These are phyloP conservation scores for Penicillium sp. DNA, from an alignment of 2,329 filamentous ascomycete genomes.

Conservation along the genomic window DNA sequence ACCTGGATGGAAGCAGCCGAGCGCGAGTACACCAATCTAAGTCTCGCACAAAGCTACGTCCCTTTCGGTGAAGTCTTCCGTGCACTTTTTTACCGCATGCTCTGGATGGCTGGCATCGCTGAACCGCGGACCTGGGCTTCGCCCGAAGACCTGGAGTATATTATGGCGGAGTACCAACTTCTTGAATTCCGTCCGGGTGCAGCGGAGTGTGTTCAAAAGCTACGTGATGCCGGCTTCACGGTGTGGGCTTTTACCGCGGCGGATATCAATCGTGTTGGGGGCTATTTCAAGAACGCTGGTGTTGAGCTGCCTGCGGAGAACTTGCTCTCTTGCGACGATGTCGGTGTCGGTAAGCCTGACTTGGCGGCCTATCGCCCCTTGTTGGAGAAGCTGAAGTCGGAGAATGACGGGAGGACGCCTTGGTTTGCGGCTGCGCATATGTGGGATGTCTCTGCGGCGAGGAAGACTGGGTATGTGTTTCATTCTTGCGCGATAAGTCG, in stretches of 20 bases:
- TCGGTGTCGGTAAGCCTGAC: slow-evolving; percentile 25
- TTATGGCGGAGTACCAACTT: slow-evolving; percentile 30
- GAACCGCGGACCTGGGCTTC: slow-evolving; percentile 34
- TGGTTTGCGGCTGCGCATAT: slow-evolving; percentile 29
- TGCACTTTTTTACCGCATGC: slow-evolving; percentile 38
- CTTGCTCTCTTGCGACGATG: slow-evolving; percentile 22
- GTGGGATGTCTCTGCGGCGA: slow-evolving; percentile 26
- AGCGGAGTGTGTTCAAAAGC: slow-evolving; percentile 31
- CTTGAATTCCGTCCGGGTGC: slow-evolving; percentile 30
- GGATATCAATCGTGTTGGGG: slow-evolving; percentile 19
- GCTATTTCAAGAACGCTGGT: slow-evolving; percentile 21
- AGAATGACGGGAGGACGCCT: slow-evolving; percentile 15
- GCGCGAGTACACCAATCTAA: slow-evolving; percentile 41
- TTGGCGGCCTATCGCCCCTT: slow-evolving; percentile 19
- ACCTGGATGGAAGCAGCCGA: slow-evolving; percentile 39
- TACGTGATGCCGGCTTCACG: slow-evolving; percentile 26
- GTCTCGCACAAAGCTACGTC: slow-evolving; percentile 33
- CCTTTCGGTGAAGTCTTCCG: slow-evolving; percentile 34
- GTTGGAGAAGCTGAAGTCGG: slow-evolving; percentile 14
- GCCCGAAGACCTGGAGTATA: slow-evolving; percentile 32
- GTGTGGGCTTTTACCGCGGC: slow-evolving; percentile 26
- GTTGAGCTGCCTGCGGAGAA: slow-evolving; percentile 20
- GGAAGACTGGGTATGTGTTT: slow-evolving; percentile 18
- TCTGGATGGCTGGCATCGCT: slow-evolving; percentile 34
- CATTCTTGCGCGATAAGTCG: background rate